A percentile compares a stretch with the other conserved stretches of the same genome.
Evolutionary conservation across 2,329 filamentous ascomycete species (phyloP).

Genomic region (Trichoderma semiorbis): DNA sequence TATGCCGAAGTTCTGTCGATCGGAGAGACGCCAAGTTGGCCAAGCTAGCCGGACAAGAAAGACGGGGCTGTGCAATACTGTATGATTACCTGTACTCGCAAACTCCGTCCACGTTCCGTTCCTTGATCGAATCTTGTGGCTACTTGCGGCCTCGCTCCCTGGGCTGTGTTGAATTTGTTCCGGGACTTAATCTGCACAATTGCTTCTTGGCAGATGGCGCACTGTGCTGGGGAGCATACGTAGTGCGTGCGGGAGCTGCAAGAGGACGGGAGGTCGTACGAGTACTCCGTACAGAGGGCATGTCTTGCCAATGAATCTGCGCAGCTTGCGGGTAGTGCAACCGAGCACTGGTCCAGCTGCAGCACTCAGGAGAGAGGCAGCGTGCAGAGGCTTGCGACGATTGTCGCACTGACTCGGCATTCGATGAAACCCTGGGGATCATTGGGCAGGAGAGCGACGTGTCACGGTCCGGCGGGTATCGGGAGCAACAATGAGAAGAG

Average conservation of each 20-base stretch:
- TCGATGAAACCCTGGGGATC: slow-evolving; percentile 4
- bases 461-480: background rate
- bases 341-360: background rate
- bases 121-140: background rate
- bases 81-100: background rate
- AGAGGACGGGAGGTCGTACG: background rate
- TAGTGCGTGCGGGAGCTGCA: background rate
- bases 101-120: background rate
- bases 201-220: background rate
- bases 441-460: background rate
- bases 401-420: slow-evolving; percentile 1
- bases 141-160: background rate
- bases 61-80: background rate
- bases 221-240: background rate
- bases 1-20: background rate
- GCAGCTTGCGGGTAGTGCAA: background rate
- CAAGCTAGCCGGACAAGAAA: background rate
- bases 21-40: background rate
- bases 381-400: slow-evolving; percentile 5
- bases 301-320: background rate
- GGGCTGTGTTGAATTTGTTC: background rate
- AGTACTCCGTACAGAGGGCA: background rate
- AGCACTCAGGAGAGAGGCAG: slow-evolving; percentile 1
- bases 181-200: background rate
- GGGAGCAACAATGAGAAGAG: background rate